Evolutionary conservation across 106 monocot genomes (phyloP).

Genomic region (Gastrodia elata): DNA sequence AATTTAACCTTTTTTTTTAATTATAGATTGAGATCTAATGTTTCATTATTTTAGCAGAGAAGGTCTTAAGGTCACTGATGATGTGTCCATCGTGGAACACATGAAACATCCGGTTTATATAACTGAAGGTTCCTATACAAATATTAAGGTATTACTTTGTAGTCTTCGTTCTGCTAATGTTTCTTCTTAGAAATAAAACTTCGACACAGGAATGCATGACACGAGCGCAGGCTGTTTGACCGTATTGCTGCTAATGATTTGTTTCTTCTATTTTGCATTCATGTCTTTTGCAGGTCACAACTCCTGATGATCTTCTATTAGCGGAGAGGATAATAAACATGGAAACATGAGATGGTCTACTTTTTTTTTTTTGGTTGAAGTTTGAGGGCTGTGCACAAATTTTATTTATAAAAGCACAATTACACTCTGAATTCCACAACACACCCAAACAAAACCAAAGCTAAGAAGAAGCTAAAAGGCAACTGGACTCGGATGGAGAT

Average conservation of each 20-base stretch:
- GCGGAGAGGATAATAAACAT: constrained; percentile 75
- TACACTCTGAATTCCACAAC: too few relatives aligned
- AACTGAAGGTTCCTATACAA: constrained; percentile 96
- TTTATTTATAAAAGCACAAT: too few relatives aligned
- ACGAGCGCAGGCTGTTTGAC: too few relatives aligned
- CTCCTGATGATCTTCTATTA: constrained; percentile 86
- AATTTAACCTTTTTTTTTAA: neutral
- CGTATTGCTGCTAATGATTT: too few relatives aligned
- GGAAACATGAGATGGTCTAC: neutral
- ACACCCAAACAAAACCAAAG: too few relatives aligned
- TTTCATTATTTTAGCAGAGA: constrained; percentile 34
- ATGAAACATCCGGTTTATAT: constrained; percentile 93
- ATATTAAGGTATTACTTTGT: constrained; percentile 58
- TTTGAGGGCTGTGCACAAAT: too few relatives aligned
- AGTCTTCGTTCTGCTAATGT: neutral
- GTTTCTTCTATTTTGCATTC: too few relatives aligned
- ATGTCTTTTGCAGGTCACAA: constrained; percentile 66
- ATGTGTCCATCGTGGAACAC: constrained; percentile 97
- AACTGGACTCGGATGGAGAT: too few relatives aligned
- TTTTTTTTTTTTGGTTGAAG: neutral
- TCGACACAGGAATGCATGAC: too few relatives aligned
- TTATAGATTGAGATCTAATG: neutral
- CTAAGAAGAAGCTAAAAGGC: too few relatives aligned
- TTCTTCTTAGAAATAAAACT: too few relatives aligned
- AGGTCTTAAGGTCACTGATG: constrained; percentile 92